phyloP scores from a whole-genome alignment of 345 rosid species.

The Brassica incana region DNA sequence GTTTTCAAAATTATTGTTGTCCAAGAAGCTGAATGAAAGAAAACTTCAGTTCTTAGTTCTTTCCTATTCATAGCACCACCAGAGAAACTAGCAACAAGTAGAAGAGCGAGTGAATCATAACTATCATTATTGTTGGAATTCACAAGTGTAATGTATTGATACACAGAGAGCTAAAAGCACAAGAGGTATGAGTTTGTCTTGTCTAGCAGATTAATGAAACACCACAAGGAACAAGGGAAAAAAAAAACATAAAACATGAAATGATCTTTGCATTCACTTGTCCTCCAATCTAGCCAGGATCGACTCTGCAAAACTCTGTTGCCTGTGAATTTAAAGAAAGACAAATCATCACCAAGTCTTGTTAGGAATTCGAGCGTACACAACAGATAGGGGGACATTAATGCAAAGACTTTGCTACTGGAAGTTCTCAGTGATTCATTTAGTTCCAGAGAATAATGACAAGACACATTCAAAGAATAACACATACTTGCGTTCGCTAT shows the following conservation, averaged over 20 bases:
- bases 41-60: not conserved
- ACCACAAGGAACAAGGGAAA: not conserved
- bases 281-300: slow-evolving; percentile 71
- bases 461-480: slow-evolving; percentile 5
- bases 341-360: slow-evolving; percentile 6
- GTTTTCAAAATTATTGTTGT: not conserved
- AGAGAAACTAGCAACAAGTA: not conserved
- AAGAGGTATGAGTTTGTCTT: not conserved
- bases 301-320: slow-evolving; percentile 78
- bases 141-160: not conserved
- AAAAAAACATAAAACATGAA: not conserved
- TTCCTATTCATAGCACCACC: not conserved
- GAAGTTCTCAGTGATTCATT: not conserved
- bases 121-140: not conserved
- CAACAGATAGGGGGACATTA: not conserved
- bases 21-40: not conserved
- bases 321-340: slow-evolving; percentile 52
- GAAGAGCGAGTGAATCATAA: not conserved
- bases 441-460: not conserved
- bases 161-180: not conserved
- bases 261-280: slow-evolving; percentile 43
- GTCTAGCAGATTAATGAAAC: not conserved
- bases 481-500: slow-evolving; percentile 86
- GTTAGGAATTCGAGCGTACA: not conserved
- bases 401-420: not conserved